Evolutionary conservation across 306 rosid genomes (phyloP).

Genomic region (Sphenostylis stenocarpa): DNA sequence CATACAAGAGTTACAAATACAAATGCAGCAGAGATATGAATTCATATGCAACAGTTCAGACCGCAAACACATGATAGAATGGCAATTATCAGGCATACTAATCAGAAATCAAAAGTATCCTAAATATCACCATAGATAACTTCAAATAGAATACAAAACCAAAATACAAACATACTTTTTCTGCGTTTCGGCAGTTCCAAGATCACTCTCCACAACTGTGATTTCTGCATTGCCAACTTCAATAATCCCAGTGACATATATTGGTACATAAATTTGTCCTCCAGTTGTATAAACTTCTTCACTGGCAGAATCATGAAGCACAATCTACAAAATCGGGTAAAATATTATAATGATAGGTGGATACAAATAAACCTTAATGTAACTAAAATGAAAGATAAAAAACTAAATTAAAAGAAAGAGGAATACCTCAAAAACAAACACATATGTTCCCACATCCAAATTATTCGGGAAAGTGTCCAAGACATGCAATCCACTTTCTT

Average conservation of each 20-base stretch:
- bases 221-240: conserved; percentile 69
- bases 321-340: conserved; percentile 49
- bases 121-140: neutral
- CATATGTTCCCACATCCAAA: conserved; percentile 72
- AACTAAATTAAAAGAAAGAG: conserved; percentile 13
- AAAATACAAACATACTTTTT: conserved; percentile 60
- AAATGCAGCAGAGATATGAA: conserved; percentile 3
- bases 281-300: conserved; percentile 69
- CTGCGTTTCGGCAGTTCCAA: conserved; percentile 73
- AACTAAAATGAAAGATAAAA: conserved; percentile 21
- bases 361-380: conserved; percentile 17
- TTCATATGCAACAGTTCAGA: conserved; percentile 4
- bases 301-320: conserved; percentile 61
- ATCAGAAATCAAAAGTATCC: neutral
- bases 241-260: conserved; percentile 71
- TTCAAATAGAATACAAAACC: conserved; percentile 11
- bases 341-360: conserved; percentile 13
- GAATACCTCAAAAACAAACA: conserved; percentile 84
- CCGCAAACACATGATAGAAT: neutral
- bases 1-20: neutral
- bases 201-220: conserved; percentile 83
- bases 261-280: conserved; percentile 71
- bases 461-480: conserved; percentile 60
- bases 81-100: conserved; percentile 12
- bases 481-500: conserved; percentile 57